Base-by-base conservation (phyloP, 148 eudicot genomes). In the Cornus controversa region DNA sequence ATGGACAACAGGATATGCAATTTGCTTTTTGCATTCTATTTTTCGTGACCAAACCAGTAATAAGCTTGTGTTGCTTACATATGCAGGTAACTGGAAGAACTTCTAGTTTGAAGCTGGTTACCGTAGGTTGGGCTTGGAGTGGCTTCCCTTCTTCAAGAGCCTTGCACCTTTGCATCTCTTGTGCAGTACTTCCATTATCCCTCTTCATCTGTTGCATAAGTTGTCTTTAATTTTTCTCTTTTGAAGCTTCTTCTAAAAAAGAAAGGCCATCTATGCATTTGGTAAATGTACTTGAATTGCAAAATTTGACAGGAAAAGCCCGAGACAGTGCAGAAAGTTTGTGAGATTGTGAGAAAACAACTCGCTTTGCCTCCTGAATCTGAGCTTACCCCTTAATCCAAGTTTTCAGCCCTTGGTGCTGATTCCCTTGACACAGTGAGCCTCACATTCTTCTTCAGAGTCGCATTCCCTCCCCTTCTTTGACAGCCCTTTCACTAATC, bases 371-470 rank as follows among this genome's bases (percentile, higher is more conserved):
- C 66, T 26, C 47, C 67, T 31, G 86, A 77, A 10, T 26, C 69
- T 15, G 75, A 77, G 73, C 72, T 84, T 53, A 80, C 83, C 60
- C 83, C 83, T 18, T 83, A 77, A 0, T 72, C 86, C 67, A 81
- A 70, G 73, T 84, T 84, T 31, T 36, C 75, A n/a, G 75, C 64
- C 26, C 86, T 84, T 47, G 86, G 83, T 16, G 86, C 86, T 23
- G 86, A 84, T 74, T 84, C 86, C 76, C 81, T 82, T 34, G 84
- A 82, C 69, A 82, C 84, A 0, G 84, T 82, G 31, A 76, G 84
- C 76, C 8, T 53, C 6, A 26, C 24, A 6, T 22, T 60, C 9
- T 60, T 60, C 20, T 54, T n/a, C n/a, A n/a, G n/a, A n/a, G n/a
- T n/a, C n/a, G n/a, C n/a, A n/a, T n/a, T n/a, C n/a, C n/a, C n/a